Evolutionary conservation across 2,329 filamentous ascomycete genomes (phyloP), one percentile per base, ranked within the genome.

Genomic region (Trichoderma aggressivum): DNA sequence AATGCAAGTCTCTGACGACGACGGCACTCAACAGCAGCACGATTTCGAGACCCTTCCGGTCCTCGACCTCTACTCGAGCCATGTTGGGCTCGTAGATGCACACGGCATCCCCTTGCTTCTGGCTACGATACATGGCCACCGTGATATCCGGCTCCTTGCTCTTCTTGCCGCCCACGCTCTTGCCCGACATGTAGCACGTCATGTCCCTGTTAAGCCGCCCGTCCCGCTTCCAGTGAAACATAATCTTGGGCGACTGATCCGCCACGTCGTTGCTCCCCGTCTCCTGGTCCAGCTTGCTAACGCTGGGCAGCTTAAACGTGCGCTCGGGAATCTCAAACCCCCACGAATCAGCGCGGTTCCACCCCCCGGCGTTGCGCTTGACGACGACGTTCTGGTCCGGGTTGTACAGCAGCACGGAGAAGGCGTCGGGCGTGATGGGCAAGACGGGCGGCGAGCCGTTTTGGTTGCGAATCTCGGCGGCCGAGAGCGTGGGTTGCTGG

Each of bases 71-170:
- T 12, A 98, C 91, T 7, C 96, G 87, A 73, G 92, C 91, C 78
- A 98, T 86, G 78, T 98, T 98, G 6, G 95, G 93, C 81, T 99
- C 93, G 83, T 98, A 98, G 55, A 99, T 87, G 2, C 94, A 97
- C 71, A 98, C 82, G 34, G 80, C 78, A 43, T 82, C 84, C 75
- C 94, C 92, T 61, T 84, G 82, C 75, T 89, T 91, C 30, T 91
- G 85, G 21, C 88, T 87, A 74, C 91, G 90, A 84, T 94, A 97
- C 76, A 98, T 87, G 3, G 94, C 94, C n/a, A 98, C 87, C 0
- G 94, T 94, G 75, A 98, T 98, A 81, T 98, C 96, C 0, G 96
- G 95, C 79, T 99, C 96, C 79, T 93, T 95, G 83, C 86, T 92
- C 84, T 93, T 93, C 81, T 91, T 93, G n/a, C 89, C 89, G 26